Evolutionary conservation across 495 filamentous ascomycete species (phyloP).

Genomic region (Barbatosphaeria neglecta): DNA sequence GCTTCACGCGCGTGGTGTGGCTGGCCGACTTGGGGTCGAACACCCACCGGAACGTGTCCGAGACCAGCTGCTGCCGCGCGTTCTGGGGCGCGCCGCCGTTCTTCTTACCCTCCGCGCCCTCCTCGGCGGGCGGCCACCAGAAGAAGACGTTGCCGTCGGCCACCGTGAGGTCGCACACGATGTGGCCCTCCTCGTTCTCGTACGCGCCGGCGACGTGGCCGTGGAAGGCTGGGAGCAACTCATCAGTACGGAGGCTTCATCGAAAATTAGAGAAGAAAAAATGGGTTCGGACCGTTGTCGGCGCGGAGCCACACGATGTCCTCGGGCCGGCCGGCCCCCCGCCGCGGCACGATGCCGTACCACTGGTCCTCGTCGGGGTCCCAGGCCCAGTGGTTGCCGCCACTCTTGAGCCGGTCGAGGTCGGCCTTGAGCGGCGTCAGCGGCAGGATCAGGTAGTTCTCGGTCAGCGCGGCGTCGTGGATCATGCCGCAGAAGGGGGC

Average conservation of each 20-base stretch:
- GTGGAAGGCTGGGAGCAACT: slow-evolving; percentile 28
- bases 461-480: slow-evolving; percentile 41
- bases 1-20: slow-evolving; percentile 20
- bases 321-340: slow-evolving; percentile 31
- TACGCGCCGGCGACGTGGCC: slow-evolving; percentile 41
- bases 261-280: too few relatives aligned
- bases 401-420: slow-evolving; percentile 39
- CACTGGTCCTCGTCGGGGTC: slow-evolving; percentile 39
- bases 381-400: slow-evolving; percentile 46
- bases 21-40: slow-evolving; percentile 35
- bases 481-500: slow-evolving; percentile 45
- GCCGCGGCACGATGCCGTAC: slow-evolving; percentile 37
- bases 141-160: slow-evolving; percentile 46
- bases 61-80: slow-evolving; percentile 25
- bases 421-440: slow-evolving; percentile 40
- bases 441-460: slow-evolving; percentile 42
- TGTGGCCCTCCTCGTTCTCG: slow-evolving; percentile 34
- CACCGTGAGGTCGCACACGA: slow-evolving; percentile 43
- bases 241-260: slow-evolving; percentile 6
- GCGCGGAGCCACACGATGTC: slow-evolving; percentile 40
- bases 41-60: slow-evolving; percentile 42
- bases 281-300: slow-evolving; percentile 40
- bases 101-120: neutral
- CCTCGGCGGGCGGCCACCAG: slow-evolving; percentile 38
- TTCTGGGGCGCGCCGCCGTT: slow-evolving; percentile 10